Percentiles rank a stretch among this genome's conserved stretches.
Evolutionary conservation across 169 alveolate species (phyloP).

Genomic region (Toxoplasma gondii): DNA sequence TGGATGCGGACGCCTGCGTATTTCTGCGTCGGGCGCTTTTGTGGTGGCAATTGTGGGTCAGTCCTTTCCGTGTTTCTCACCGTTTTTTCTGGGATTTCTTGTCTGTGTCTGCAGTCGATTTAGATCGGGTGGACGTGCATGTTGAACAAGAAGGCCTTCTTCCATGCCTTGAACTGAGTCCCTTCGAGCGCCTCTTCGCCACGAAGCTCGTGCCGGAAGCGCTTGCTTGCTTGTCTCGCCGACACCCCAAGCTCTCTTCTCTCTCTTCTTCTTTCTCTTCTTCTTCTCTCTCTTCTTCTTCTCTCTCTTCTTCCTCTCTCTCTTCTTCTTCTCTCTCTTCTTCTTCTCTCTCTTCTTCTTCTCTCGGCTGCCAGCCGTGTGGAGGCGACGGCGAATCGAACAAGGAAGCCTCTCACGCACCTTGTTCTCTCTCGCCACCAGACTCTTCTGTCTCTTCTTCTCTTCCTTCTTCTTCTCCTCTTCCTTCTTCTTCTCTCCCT

Average conservation of each 20-base stretch:
- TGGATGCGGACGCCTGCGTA: too few relatives aligned
- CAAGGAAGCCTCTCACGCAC: not conserved
- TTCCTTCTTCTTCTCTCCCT: not conserved
- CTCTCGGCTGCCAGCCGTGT: not conserved
- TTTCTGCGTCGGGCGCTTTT: too few relatives aligned
- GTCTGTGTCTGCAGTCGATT: not conserved
- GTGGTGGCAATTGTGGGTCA: too few relatives aligned
- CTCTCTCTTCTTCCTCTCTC: not conserved
- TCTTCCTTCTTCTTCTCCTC: not conserved
- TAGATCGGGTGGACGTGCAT: not conserved
- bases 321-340: not conserved
- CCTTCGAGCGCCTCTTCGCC: not conserved
- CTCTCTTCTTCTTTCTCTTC: not conserved
- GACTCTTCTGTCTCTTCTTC: not conserved
- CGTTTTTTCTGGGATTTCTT: too few relatives aligned
- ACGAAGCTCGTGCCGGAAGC: not conserved
- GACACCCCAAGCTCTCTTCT: not conserved
- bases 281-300: not conserved
- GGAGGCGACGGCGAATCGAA: not conserved
- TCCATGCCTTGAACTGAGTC: not conserved
- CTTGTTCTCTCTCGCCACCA: too few relatives aligned
- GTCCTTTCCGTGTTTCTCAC: not conserved
- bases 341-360: not conserved
- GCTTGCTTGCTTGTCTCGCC: not conserved
- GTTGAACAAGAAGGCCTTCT: not conserved